Evolutionary conservation across 2,329 filamentous ascomycete species (phyloP).

Genomic region (Fusarium keratoplasticum): DNA sequence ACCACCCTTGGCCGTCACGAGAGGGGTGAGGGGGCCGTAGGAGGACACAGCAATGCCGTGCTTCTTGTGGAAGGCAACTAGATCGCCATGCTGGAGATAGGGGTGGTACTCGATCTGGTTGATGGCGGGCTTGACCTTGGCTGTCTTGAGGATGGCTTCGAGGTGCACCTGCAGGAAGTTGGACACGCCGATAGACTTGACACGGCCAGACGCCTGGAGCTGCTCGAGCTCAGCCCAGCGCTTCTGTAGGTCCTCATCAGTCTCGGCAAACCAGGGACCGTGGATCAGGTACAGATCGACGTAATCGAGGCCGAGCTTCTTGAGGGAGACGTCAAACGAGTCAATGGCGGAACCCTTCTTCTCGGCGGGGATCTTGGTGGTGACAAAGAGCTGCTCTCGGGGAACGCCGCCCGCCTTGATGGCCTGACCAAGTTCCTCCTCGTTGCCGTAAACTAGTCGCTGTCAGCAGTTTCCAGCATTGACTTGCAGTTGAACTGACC

Average conservation of each 20-base stretch:
- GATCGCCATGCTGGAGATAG: constrained; percentile 73
- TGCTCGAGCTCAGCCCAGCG: constrained; percentile 72
- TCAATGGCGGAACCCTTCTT: constrained; percentile 56
- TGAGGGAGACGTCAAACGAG: constrained; percentile 69
- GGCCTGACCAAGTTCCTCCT: constrained; percentile 77
- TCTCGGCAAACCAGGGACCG: constrained; percentile 64
- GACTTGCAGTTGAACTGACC: constrained; percentile 52
- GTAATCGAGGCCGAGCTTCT: constrained; percentile 75
- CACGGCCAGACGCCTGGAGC: constrained; percentile 74
- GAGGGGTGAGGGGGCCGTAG: constrained; percentile 67
- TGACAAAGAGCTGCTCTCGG: constrained; percentile 76
- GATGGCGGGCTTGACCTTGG: constrained; percentile 72
- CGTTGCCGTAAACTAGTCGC: constrained; percentile 68
- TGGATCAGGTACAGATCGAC: constrained; percentile 79
- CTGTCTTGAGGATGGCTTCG: constrained; percentile 67
- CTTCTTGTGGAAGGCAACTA: constrained; percentile 68
- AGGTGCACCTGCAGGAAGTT: constrained; percentile 74
- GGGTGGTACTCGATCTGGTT: constrained; percentile 89
- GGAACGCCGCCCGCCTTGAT: constrained; percentile 75
- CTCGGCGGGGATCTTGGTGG: constrained; percentile 65
- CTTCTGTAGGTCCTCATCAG: constrained; percentile 64
- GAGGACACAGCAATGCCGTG: constrained; percentile 68
- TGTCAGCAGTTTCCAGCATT: background rate
- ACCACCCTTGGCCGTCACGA: constrained; percentile 60
- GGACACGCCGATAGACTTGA: constrained; percentile 79